phyloP scores from a whole-genome alignment of 192 early-diverging fungal species.

The Rhizophagus clarus region DNA sequence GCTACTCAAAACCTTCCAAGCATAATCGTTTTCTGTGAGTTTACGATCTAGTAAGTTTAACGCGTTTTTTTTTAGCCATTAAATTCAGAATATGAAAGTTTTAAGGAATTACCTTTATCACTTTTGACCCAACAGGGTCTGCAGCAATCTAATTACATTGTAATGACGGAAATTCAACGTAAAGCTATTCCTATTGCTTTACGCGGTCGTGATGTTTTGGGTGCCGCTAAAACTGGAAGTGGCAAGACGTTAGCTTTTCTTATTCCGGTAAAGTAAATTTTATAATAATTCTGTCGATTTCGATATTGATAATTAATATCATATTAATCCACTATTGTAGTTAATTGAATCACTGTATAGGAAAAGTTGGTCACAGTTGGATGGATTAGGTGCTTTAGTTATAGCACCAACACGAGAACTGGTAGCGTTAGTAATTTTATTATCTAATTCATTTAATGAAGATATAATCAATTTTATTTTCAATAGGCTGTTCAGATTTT shows the following conservation, averaged over 20 bases:
- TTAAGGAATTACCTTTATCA: conserved; percentile 54
- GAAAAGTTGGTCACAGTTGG: conserved; percentile 76
- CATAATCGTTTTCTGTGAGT: too few relatives aligned
- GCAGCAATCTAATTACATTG: conserved; percentile 77
- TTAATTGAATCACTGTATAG: conserved; percentile 84
- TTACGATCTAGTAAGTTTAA: not conserved
- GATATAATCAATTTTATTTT: not conserved
- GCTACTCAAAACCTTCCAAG: too few relatives aligned
- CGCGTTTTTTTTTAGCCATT: conserved; percentile 4
- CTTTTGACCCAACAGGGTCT: conserved; percentile 70
- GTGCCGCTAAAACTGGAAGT: conserved; percentile 85
- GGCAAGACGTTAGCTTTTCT: conserved; percentile 84
- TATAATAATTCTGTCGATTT: not conserved
- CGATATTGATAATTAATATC: too few relatives aligned
- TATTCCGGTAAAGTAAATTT: conserved; percentile 59
- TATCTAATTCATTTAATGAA: not conserved
- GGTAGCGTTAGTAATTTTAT: not conserved
- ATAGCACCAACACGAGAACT: conserved; percentile 86
- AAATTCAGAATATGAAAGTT: conserved; percentile 27
- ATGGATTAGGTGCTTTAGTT: conserved; percentile 81
- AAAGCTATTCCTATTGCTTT: conserved; percentile 74
- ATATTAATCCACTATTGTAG: conserved; percentile 37
- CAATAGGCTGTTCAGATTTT: conserved; percentile 87
- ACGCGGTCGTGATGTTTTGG: conserved; percentile 73
- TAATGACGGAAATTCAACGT: conserved; percentile 94